Base-by-base conservation (phyloP, 768 basidiomycete species). In the Nidularia pulvinata region DNA sequence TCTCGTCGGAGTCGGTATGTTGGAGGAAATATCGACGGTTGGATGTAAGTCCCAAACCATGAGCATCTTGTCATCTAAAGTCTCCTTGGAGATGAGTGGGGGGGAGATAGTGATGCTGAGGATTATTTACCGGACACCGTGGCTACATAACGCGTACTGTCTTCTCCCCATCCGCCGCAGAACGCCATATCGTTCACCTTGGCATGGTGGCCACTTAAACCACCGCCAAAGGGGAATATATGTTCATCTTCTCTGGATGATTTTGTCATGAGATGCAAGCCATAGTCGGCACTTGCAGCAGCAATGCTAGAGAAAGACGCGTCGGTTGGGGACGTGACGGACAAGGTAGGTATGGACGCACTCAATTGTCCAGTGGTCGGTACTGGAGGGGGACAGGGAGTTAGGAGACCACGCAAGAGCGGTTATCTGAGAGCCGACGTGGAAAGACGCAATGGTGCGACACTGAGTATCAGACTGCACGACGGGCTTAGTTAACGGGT, bases 41-140 rank as follows among this genome's bases (percentile, higher is more conserved):
- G 91, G 90, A 60, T 80, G 73, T n/a, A 93, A 77, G 68, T 93
- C 90, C 91, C 91, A 93, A 6, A 93, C 83, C 83, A 91, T 88
- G 37, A 91, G 79, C 80, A 88, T 87, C 64, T 84, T 89, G 70
- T 93, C 91, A 59, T 91, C 90, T 90, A 56, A 51, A 22, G 48
- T 11, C 37, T 30, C 25, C 43, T 33, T 53, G 52, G 33, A 56
- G 53, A 50, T 53, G 55, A 34, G 46, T 9, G 25, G 36, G 7
- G 33, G 36, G 42, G 57, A 45, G 57, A 52, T 25, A 49, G 35
- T 30, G 25, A 55, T 10, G 22, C 32, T 46, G 25, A 51, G 33
- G 42, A 11, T 19, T 49, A 54, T 70, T 53, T 61, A 85, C 91
- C 90, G 52, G 91, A 90, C 32, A 91, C 88, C 7, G 90, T 89